Base-by-base conservation (phyloP, 139 green algal genomes). In the Chlorella vulgaris region DNA sequence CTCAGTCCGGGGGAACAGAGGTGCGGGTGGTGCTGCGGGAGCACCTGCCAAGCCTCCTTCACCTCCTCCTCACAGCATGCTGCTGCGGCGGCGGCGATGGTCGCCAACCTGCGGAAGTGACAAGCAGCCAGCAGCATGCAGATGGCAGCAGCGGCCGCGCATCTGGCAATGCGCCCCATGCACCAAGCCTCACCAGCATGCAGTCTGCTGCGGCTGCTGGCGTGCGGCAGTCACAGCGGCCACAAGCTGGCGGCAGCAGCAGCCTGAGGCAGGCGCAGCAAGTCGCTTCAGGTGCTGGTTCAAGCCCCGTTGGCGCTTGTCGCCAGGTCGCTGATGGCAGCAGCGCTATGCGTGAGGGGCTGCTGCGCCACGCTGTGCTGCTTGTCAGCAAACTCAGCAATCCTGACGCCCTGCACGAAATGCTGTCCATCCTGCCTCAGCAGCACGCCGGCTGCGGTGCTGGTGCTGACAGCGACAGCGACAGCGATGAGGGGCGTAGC, bases 341-440 rank as follows among this genome's bases (percentile, higher is more conserved):
- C 24, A 35, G 73, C 36, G 15, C 19, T 10, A 22, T 55, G 8
- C 53, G 13, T 7, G 73, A 79, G 2, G 38, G 24, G 7, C 51
- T 79, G 73, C 73, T 79, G 50, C 73, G 26, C 22, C 73, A 79
- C 31, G 53, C 73, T 19, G 73, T 79, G 33, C 73, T 79, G 53
- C 73, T 79, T 4, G 28, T 79, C 73, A 38, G 73, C 73, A 33
- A 28, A 35, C 53, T 79, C 24, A 79, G 51, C 35, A 26, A 79
- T 10, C 53, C 73, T 0, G 73, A 79, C 18, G 51, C 53, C 0
- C 73, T 79, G 73, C 73, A 79, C 36, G 39, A 39, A 39, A 69
- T 53, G 73, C 73, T 79, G 47, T 33, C 29, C 47, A 47, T 77
- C 5, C 47, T 35, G 47, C 43, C 6, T 0, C 43, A 53, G 31